Conservation (phyloP, 2,329 filamentous ascomycete genomes). For the Fusarium sp. region DNA sequence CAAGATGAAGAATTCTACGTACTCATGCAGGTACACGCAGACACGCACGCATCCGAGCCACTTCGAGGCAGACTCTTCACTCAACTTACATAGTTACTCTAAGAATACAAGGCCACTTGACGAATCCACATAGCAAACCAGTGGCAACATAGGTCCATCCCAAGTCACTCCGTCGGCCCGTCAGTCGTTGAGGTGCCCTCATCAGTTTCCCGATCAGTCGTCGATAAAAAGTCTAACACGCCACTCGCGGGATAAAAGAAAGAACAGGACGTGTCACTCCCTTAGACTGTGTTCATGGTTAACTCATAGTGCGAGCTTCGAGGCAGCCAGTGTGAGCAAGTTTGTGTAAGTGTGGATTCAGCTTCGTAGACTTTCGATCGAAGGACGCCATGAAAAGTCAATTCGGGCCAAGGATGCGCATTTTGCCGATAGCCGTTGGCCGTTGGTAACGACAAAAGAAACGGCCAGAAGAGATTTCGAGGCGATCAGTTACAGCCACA, state of each 20-base stretch:
- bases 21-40: conserved; percentile 27
- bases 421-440: conserved; percentile 18
- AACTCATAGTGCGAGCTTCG: not conserved
- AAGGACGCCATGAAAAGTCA: conserved; percentile 24
- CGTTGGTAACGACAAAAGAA: not conserved
- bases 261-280: not conserved
- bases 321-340: conserved; percentile 19
- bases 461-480: not conserved
- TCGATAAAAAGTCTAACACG: conserved; percentile 17
- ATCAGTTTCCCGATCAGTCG: not conserved
- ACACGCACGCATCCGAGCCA: conserved; percentile 6
- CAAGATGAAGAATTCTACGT: conserved; percentile 12
- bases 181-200: not conserved
- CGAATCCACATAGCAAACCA: not conserved
- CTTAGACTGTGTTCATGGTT: not conserved
- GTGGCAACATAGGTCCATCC: conserved; percentile 16
- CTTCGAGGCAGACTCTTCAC: conserved; percentile 2
- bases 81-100: not conserved
- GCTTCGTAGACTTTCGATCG: conserved; percentile 1
- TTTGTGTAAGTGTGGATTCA: not conserved
- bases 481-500: not conserved
- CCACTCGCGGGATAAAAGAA: conserved; percentile 15
- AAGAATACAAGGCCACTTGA: not conserved
- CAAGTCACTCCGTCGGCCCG: conserved; percentile 12
- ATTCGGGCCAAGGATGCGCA: conserved; percentile 6